Evolutionary conservation across 2,329 filamentous ascomycete genomes (phyloP), one percentile per base, ranked within the genome.

Genomic region (Botryosphaeria dothidea): DNA sequence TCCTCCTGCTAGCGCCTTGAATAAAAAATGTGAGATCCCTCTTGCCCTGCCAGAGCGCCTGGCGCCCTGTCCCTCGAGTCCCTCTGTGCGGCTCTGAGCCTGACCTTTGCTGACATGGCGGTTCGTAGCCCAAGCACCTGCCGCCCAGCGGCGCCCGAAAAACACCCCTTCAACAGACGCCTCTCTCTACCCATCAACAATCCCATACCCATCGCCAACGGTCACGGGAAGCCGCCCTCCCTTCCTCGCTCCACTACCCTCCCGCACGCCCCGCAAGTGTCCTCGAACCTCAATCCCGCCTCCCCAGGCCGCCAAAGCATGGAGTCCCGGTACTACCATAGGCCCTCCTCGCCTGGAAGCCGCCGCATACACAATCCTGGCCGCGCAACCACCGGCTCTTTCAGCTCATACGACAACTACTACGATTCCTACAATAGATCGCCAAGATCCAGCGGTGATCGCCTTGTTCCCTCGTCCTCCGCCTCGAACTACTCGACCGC

Each of bases 401-500:
- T 78, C 45, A 75, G 77, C 29, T 75, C 75, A 66, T 71, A 74
- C 61, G 71, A 75, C 65, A 62, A 69, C 4, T 73, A 75, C 67
- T 73, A 70, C 65, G 51, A 72, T 73, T 21, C 71, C 70, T 48
- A 70, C 67, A 31, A 41, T 17, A 62, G 65, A 17, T 77, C 75
- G 9, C 76, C 76, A 2, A 71, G 76, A 31, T 68, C 73, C 2
- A 77, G 76, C 64, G 74, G 60, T 63, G 75, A 77, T 57, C 71
- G 74, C 46, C 64, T 78, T 25, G 68, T 52, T 9, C 31, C 48
- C 21, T 48, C 56, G 43, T 54, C 67, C 3, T 62, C 65, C 49
- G 27, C 56, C 41, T 65, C 72, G 19, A 70, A 73, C 69, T 71
- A 74, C 17, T 67, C 72, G 70, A 85, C 83, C n/a, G 82, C 85